Evolutionary conservation across 306 rosid species (phyloP).

Genomic region (Rubus parviflorus): DNA sequence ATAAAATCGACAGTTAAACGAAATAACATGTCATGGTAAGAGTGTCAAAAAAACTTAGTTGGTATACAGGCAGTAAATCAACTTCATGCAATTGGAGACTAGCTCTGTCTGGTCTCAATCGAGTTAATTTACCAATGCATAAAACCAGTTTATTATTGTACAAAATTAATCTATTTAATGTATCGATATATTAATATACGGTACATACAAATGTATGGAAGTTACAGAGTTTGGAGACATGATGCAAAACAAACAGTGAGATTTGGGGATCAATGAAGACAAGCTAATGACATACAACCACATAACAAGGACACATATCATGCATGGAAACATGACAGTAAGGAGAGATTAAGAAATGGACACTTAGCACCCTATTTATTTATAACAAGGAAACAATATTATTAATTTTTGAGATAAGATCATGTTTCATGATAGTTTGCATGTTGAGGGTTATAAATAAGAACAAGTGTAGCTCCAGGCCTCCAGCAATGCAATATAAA

Average conservation of each 20-base stretch:
- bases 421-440: not conserved
- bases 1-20: too few species aligned
- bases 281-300: not conserved
- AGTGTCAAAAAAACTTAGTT: too few species aligned
- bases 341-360: not conserved
- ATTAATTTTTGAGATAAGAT: not conserved
- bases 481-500: not conserved
- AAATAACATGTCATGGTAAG: too few species aligned
- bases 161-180: not conserved
- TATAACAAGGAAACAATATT: not conserved
- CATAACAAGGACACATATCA: not conserved
- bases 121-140: too few species aligned
- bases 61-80: too few species aligned
- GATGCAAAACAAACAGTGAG: not conserved
- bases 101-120: too few species aligned
- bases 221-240: not conserved
- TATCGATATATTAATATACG: not conserved
- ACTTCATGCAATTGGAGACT: too few species aligned
- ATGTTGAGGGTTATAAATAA: not conserved
- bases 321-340: constrained; percentile 6
- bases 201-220: too few species aligned
- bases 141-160: not conserved
- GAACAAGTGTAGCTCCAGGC: not conserved
- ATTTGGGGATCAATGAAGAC: not conserved
- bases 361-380: not conserved